These are phyloP conservation scores for Begonia loranthoides DNA, from an alignment of 306 rosid genomes.

Conservation along the genomic window DNA sequence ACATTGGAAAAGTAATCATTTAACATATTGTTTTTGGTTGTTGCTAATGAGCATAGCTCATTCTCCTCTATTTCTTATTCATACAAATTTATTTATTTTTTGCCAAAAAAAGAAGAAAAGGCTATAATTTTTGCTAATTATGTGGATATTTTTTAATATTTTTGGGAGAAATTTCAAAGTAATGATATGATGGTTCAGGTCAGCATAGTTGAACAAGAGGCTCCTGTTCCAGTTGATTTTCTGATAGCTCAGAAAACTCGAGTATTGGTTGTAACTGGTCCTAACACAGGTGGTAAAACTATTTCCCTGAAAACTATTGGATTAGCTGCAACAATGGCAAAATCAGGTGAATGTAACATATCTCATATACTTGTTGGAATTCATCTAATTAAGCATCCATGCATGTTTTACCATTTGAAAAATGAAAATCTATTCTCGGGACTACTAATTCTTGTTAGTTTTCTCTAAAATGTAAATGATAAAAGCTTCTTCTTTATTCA, in stretches of 20 bases:
- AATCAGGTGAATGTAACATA: slow-evolving; percentile 50
- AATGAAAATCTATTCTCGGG: too few relatives aligned
- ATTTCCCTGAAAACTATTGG: slow-evolving; percentile 85
- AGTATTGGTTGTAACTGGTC: slow-evolving; percentile 85
- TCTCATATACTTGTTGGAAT: neutral
- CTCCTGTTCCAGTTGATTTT: slow-evolving; percentile 79
- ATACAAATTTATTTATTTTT: too few relatives aligned
- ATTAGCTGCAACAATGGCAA: slow-evolving; percentile 96
- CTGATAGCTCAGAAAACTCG: slow-evolving; percentile 44
- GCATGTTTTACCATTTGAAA: neutral
- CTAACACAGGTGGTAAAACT: slow-evolving; percentile 95
- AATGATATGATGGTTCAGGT: slow-evolving; percentile 31
- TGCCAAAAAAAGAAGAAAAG: slow-evolving; percentile 12
- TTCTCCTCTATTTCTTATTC: neutral
- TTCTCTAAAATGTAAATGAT: too few relatives aligned
- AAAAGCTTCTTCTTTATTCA: too few relatives aligned
- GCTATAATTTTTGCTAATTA: neutral
- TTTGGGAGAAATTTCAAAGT: neutral
- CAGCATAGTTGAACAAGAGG: slow-evolving; percentile 30
- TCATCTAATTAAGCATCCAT: neutral
- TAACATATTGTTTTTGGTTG: too few relatives aligned
- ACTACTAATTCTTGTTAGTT: too few relatives aligned
- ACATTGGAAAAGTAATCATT: slow-evolving; percentile 2
- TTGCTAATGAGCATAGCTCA: neutral
- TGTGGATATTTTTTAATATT: too few relatives aligned